Evolutionary conservation across 768 basidiomycete species (phyloP), one percentile per base, ranked within the genome.

Genomic region (Crepidotus variabilis): DNA sequence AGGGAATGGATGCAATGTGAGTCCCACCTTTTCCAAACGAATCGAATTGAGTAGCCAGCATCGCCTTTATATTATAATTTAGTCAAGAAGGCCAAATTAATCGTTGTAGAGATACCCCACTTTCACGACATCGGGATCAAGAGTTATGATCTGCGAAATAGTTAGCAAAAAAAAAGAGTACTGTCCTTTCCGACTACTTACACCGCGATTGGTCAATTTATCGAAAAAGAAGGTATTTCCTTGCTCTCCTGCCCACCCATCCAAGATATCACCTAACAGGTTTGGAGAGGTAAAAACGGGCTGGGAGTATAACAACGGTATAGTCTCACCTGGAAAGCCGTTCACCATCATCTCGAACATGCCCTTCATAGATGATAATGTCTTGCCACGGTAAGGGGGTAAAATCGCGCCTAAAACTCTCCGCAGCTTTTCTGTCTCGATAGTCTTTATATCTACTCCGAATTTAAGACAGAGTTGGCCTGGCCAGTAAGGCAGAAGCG

Each of bases 31-130:
- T 81, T 6, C 70, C 76, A 51, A 78, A 81, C 18, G 65, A 65
- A 16, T 77, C 72, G 47, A 82, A 82, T 55, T 81, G 72, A 3
- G 78, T 78, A 1, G 81, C 72, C 3, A 84, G 72, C 22, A 84
- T 69, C 6, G 76, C 74, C 71, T 75, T 11, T 16, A 28, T 4
- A 28, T 20, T 10, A 47, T 2, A 3, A 43, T 3, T 45, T 47
- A 16, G 8, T 4, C 28, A 28, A 28, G 6, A 51, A 36, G n/a
- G n/a, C n/a, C n/a, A n/a, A n/a, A n/a, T n/a, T n/a, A n/a, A 23
- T 1, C 46, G 16, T 43, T 20, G 6, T 14, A 21, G 45, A 1
- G 20, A 22, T 20, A 23, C 1, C 22, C 18, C 49, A 71, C 75
- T 65, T 81, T 82, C 59, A 82, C 65, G 56, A 81, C 67, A 45